Evolutionary conservation across 768 basidiomycete species (phyloP), one percentile per base, ranked within the genome.

Genomic region (Tephrocybe sp.): DNA sequence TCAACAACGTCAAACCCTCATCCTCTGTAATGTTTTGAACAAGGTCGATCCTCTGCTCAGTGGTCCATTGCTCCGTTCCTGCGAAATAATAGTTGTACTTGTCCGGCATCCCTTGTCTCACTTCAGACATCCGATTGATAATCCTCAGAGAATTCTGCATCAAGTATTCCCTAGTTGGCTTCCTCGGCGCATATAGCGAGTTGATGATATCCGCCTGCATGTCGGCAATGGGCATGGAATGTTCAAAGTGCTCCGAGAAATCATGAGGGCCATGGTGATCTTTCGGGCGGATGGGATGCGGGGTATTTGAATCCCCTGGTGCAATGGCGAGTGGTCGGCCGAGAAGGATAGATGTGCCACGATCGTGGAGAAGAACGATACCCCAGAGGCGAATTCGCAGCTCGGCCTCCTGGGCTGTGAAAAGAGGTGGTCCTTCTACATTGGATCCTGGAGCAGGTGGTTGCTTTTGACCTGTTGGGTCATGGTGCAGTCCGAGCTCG

Each of bases 201-300:
- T 89, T 89, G 72, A 92, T 88, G 53, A 93, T 89, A 55, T 92
- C 91, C 4, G 90, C 91, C 57, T 93, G 91, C 51, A 93, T 89
- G 56, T 89, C 87, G 19, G 84, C 84, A 40, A 92, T 74, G 7
- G 87, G 83, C 47, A 84, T 80, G 16, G 87, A 89, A 20, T 84
- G 72, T 47, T 86, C 76, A 63, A 92, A 92, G 63, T 92, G 89
- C 59, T 89, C 87, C 2, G 88, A 89, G 57, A 86, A 81, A 44
- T 87, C 82, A 13, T 13, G 31, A 7, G 62, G 59, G 42, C 68
- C 61, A 38, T 61, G 63, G 9, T 61, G 53, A 20, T 72, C 71
- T 60, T 74, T 71, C 20, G 72, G 57, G 8, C 81, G 80, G 35
- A 75, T 70, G 1, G 90, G 89, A 41, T 75, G 80, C 0, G 89